Conservation (phyloP, 495 filamentous ascomycete genomes). For the Hypoxylon fuscum region DNA sequence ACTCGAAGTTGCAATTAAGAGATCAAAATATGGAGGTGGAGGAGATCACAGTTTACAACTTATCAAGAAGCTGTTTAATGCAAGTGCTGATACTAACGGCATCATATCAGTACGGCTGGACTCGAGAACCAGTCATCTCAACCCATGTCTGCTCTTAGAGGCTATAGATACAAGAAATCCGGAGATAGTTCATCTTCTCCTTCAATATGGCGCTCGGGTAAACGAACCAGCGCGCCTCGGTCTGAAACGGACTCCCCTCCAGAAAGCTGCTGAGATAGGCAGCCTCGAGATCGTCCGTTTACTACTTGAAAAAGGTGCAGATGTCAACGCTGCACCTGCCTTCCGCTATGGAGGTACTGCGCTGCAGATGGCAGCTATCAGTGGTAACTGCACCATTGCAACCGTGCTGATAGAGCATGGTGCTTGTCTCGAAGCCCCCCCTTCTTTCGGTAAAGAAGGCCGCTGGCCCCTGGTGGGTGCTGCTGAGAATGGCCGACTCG, state of each 20-base stretch:
- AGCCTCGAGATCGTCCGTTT: conserved; percentile 34
- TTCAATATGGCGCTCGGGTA: conserved; percentile 44
- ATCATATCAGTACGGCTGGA: background rate
- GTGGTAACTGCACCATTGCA: conserved; percentile 32
- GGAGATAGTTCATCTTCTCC: conserved; percentile 41
- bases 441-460: conserved; percentile 35
- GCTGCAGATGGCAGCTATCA: conserved; percentile 33
- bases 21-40: too few relatives aligned
- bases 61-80: conserved; percentile 6
- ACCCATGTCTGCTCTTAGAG: too few relatives aligned
- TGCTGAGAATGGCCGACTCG: conserved; percentile 56
- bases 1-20: too few relatives aligned
- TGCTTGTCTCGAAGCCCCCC: conserved; percentile 29
- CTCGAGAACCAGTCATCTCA: too few relatives aligned
- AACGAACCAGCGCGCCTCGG: conserved; percentile 18
- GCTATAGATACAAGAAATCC: conserved; percentile 23
- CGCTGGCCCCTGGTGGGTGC: conserved; percentile 55
- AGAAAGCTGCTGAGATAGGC: conserved; percentile 41
- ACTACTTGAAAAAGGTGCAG: conserved; percentile 23
- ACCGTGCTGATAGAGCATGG: conserved; percentile 38
- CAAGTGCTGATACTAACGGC: background rate
- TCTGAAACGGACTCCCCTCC: conserved; percentile 37
- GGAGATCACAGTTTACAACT: background rate
- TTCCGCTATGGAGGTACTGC: conserved; percentile 33
- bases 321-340: conserved; percentile 39